Evolutionary conservation across 2,329 filamentous ascomycete genomes (phyloP), one percentile per base, ranked within the genome.

Genomic region (Sporothrix dimorphospora): DNA sequence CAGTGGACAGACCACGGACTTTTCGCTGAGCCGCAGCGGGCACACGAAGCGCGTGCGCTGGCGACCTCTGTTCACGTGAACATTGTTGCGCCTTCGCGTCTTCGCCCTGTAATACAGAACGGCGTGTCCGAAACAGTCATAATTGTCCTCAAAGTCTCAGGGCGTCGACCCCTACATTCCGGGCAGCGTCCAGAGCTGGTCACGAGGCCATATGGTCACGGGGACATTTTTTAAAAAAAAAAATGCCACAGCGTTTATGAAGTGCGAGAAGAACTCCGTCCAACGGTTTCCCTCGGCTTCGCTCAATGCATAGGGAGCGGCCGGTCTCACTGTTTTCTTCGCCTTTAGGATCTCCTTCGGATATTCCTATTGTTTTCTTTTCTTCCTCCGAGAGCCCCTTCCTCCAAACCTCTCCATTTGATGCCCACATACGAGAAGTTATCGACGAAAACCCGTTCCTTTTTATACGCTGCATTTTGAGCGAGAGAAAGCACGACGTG

Each of bases 241-340:
- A 3, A n/a, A n/a, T n/a, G n/a, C 30, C 30, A 34, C 30, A 34
- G 30, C 30, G 30, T 34, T 6, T 6, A 34, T 3, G 30, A 3
- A 27, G 51, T 55, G 24, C 11, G 24, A 40, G 47, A 49, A n/a
- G 49, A 69, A 5, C 16, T 47, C 53, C 53, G 21, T 21, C 21
- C 45, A 38, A 27, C 61, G 70, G 61, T 40, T 71, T 71, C n/a
- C 49, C 40, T 71, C 70, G 61, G 70, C 61, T 59, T 63, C 59
- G 34, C 11, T 45, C 9, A 3, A 47, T 16, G 14, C 2, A 30
- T 12, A 53, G 49, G 24, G 21, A 24, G 24, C 49, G 38, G 49
- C 42, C 42, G 45, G 42, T 47, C 38, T 27, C 27, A 27, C 5
- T 65, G n/a, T 16, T 34, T 67, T 42, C n/a, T n/a, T n/a, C n/a